A percentile compares a stretch with the other conserved stretches of the same genome.
Evolutionary conservation across 2,329 filamentous ascomycete species (phyloP).

Genomic region (Fusarium poae): DNA sequence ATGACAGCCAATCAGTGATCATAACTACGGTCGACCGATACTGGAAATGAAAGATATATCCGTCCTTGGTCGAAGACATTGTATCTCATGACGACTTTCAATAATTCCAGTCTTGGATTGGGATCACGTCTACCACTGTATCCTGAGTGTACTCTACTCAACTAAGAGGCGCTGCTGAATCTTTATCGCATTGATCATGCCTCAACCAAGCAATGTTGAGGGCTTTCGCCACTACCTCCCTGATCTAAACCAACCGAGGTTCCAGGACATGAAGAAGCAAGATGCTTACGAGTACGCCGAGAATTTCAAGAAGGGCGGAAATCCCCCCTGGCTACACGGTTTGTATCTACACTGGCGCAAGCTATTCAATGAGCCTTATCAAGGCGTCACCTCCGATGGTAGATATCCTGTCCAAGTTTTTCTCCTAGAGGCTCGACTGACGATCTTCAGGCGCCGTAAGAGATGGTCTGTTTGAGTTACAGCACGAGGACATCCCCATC

Average conservation of each 20-base stretch:
- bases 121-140: not conserved
- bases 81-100: not conserved
- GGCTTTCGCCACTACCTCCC: constrained; percentile 26
- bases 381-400: constrained; percentile 78
- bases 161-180: not conserved
- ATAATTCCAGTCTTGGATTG: too few species aligned
- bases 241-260: not conserved
- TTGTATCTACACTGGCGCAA: constrained; percentile 71
- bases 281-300: constrained; percentile 72
- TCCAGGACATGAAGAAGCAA: constrained; percentile 66
- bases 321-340: constrained; percentile 75
- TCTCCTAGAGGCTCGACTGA: not conserved
- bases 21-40: rapidly evolving
- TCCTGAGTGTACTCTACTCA: too few species aligned
- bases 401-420: constrained; percentile 17
- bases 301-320: constrained; percentile 68
- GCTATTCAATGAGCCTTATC: constrained; percentile 74
- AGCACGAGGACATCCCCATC: constrained; percentile 75
- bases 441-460: constrained; percentile 60
- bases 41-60: constrained; percentile 14
- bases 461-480: constrained; percentile 67
- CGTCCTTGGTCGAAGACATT: not conserved
- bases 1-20: not conserved
- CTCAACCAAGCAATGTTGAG: not conserved
- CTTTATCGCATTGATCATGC: not conserved